These are phyloP conservation scores for Dictyostelium capitatum DNA, from an alignment of 78 protist genomes.

Conservation along the genomic window DNA sequence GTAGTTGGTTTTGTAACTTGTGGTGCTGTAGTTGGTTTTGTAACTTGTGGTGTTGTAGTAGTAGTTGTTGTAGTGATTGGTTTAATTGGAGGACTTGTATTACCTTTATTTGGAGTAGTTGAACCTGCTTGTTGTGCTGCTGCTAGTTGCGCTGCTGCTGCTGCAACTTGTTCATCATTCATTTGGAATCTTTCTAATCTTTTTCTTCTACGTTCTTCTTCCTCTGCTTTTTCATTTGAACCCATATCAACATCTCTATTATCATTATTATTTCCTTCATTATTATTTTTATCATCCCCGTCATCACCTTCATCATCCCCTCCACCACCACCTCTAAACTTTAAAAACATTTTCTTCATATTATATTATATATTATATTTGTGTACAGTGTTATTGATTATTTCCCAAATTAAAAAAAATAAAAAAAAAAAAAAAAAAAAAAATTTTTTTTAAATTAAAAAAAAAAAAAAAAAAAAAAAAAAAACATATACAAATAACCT, in stretches of 20 bases:
- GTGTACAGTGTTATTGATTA: too few species aligned
- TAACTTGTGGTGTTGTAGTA: background rate
- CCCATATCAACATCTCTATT: background rate
- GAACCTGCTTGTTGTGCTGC: conserved; percentile 6
- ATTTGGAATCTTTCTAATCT: conserved; percentile 67
- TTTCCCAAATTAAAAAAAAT: too few species aligned
- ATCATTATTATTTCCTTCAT: background rate
- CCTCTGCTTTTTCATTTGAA: background rate
- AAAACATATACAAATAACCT: too few species aligned
- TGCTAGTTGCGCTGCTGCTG: background rate
- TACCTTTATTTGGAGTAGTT: background rate
- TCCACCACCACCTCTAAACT: conserved; percentile 12
- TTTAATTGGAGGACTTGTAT: background rate
- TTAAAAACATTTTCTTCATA: conserved; percentile 62
- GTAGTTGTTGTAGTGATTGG: background rate
- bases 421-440: too few species aligned
- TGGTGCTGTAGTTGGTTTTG: background rate
- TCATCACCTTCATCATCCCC: background rate
- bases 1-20: background rate
- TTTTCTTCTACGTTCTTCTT: conserved; percentile 63
- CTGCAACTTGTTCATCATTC: background rate
- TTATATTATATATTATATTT: too few species aligned
- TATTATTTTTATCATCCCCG: background rate
- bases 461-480: too few species aligned
- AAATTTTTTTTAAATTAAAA: too few species aligned